A percentile compares a stretch with the other conserved stretches of the same genome.
Conservation (phyloP, 2,329 filamentous ascomycete species). For the Anthostomella pinea region DNA sequence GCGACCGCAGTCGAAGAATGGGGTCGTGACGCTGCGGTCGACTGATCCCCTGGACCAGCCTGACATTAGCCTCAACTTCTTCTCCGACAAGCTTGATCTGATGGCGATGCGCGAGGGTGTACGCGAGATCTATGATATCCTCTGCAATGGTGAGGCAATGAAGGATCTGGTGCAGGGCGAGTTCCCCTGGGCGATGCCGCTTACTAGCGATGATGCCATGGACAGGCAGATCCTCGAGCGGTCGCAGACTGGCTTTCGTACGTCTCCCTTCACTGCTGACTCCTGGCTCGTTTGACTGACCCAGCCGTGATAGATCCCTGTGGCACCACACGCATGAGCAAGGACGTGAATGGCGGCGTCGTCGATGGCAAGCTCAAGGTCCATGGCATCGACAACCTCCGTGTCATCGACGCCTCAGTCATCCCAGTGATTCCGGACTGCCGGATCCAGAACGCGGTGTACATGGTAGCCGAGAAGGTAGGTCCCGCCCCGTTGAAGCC, state of each 20-base stretch:
- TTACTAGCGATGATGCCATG: slow-evolving; percentile 54
- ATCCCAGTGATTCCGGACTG: slow-evolving; percentile 55
- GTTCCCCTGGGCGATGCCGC: slow-evolving; percentile 61
- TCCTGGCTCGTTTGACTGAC: not conserved
- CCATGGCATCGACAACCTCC: slow-evolving; percentile 50
- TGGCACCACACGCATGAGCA: slow-evolving; percentile 52
- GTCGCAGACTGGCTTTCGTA: slow-evolving; percentile 54
- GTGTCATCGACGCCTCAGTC: slow-evolving; percentile 54
- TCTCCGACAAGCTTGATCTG: slow-evolving; percentile 53
- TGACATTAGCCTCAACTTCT: slow-evolving; percentile 60
- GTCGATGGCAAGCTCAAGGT: slow-evolving; percentile 51
- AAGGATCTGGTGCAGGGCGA: slow-evolving; percentile 50
- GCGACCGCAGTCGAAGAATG: slow-evolving; percentile 40
- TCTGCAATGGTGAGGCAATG: slow-evolving; percentile 55
- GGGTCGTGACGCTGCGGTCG: slow-evolving; percentile 55
- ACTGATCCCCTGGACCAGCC: slow-evolving; percentile 56
- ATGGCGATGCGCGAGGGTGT: slow-evolving; percentile 58
- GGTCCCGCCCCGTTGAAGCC: slow-evolving; percentile 5
- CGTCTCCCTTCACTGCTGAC: not conserved
- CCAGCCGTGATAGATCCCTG: slow-evolving; percentile 45
- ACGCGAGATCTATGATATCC: slow-evolving; percentile 53
- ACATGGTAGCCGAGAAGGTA: slow-evolving; percentile 57
- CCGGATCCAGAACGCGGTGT: slow-evolving; percentile 60
- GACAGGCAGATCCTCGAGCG: slow-evolving; percentile 53
- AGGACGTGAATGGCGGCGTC: slow-evolving; percentile 49